Evolutionary conservation across 2,329 filamentous ascomycete species (phyloP).

Genomic region (Botrytis squamosa): DNA sequence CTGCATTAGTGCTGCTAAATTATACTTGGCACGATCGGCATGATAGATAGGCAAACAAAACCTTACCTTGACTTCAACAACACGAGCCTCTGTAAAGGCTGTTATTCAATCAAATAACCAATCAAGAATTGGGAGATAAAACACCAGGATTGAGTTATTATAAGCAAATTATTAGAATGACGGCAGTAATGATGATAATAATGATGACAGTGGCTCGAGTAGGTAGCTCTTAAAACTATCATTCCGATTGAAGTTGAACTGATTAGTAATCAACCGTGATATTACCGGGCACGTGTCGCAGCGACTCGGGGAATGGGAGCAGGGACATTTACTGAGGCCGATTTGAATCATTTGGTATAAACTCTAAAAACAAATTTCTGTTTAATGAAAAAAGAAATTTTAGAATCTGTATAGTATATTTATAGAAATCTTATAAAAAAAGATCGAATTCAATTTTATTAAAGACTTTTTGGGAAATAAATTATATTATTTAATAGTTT

Average conservation of each 20-base stretch:
- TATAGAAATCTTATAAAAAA: no score
- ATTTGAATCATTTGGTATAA: no score
- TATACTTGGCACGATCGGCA: neutral
- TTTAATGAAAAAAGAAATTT: no score
- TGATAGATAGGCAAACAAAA: neutral
- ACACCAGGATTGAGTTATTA: neutral
- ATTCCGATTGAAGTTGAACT: neutral
- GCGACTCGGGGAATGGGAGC: neutral
- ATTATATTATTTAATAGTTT: no score
- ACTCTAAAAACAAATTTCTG: no score
- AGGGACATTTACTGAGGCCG: no score
- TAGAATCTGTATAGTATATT: no score
- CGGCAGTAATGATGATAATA: neutral
- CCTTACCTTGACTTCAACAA: neutral
- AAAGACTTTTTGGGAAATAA: no score
- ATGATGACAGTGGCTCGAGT: neutral
- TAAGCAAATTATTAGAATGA: no score
- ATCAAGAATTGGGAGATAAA: neutral
- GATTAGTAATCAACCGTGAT: neutral
- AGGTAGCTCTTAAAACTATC: neutral
- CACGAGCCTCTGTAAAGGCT: neutral
- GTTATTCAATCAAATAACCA: neutral
- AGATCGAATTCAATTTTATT: no score
- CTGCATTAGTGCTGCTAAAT: neutral
- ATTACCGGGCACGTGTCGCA: neutral